Evolutionary conservation across 352 stramenopile species (phyloP), one percentile per base, ranked within the genome.

Genomic region (Paralagenidium karlingii): DNA sequence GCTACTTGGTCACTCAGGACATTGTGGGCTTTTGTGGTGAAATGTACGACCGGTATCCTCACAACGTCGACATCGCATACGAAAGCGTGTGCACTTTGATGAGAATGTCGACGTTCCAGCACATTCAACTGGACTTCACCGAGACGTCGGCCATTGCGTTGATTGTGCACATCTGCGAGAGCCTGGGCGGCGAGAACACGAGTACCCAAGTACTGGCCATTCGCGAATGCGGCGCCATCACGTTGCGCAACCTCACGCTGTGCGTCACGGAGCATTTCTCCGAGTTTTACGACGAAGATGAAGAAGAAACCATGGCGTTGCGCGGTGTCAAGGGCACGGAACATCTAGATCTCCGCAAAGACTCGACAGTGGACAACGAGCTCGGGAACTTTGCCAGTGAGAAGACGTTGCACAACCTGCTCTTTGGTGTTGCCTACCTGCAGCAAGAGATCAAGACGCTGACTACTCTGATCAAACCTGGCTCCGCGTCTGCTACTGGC

Each of bases 171-270:
- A 75, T 82, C 16, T 86, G 68, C 39, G 51, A 51, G 10, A 65
- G 60, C 2, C 20, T 43, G 0, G n/a, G n/a, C n/a, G n/a, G n/a
- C n/a, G n/a, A n/a, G n/a, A n/a, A n/a, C n/a, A n/a, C n/a, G n/a
- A n/a, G n/a, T n/a, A n/a, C n/a, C n/a, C n/a, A n/a, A n/a, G n/a
- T n/a, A n/a, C 44, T 33, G 10, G 40, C 45, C 0, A 65, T 83
- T 22, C 63, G 66, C 2, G 64, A 73, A 16, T 77, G 65, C 18
- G 71, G 68, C 3, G 61, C 59, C 2, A 62, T 77, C 15, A 47
- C 64, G 0, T 82, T 86, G 20, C 62, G 71, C 5, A 86, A 86
- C 26, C 53, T 86, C 15, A 75, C 71, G n/a, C 47, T 86, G 3
- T 60, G 63, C 30, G 64, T 82, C 5, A 63, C 54, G 0, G 71